phyloP scores from a whole-genome alignment of 2,329 filamentous ascomycete species.

The Scytalidium lignicola region DNA sequence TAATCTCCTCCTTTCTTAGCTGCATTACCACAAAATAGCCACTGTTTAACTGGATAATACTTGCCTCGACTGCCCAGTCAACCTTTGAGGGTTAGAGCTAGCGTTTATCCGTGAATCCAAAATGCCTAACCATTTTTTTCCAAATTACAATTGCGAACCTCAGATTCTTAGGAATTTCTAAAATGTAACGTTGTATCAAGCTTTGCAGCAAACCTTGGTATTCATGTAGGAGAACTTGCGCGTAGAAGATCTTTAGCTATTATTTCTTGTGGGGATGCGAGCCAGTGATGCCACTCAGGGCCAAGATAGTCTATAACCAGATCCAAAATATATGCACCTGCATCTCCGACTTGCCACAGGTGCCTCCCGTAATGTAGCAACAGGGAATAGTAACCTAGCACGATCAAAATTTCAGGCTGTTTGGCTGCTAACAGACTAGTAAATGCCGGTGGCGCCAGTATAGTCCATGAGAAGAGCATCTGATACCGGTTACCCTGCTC shows the following conservation, averaged over 20 bases:
- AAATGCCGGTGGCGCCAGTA: slow-evolving; percentile 20
- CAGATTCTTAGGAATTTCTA: no score
- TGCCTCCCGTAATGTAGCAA: slow-evolving; percentile 22
- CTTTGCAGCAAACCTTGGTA: no score
- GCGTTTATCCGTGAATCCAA: no score
- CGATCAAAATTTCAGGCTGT: slow-evolving; percentile 20
- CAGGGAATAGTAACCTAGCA: slow-evolving; percentile 25
- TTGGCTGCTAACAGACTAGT: slow-evolving; percentile 16
- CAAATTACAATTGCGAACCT: no score
- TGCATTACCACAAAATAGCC: no score
- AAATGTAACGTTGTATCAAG: no score
- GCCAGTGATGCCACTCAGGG: slow-evolving; percentile 1
- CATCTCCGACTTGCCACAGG: slow-evolving; percentile 26
- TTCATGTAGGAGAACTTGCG: no score
- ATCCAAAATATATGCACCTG: slow-evolving; percentile 1
- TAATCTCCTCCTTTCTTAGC: no score
- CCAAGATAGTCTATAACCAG: slow-evolving; percentile 3
- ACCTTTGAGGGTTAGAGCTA: no score
- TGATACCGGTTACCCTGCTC: slow-evolving; percentile 11
- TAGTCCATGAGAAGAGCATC: slow-evolving; percentile 25
- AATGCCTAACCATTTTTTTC: no score
- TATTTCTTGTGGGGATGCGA: slow-evolving; percentile 1
- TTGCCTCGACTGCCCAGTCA: no score
- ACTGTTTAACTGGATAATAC: no score
- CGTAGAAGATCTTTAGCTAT: slow-evolving; percentile 1